These are phyloP conservation scores for Coniochaeta ligniaria DNA, from an alignment of 2,329 filamentous ascomycete genomes.

Conservation along the genomic window DNA sequence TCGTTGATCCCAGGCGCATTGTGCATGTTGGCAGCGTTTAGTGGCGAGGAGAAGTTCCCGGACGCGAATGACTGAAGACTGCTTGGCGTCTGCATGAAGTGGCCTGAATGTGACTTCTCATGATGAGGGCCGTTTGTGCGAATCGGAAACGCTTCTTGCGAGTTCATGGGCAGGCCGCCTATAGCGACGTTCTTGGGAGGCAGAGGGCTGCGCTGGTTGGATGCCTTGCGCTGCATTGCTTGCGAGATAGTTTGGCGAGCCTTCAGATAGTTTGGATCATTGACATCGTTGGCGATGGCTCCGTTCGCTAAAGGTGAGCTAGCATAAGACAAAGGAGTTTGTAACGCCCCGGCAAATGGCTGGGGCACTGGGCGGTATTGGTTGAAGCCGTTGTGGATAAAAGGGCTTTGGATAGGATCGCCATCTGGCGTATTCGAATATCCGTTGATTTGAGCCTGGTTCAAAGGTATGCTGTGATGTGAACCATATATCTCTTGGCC, in stretches of 20 bases:
- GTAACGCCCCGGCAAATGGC: constrained; percentile 46
- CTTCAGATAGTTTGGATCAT: constrained; percentile 50
- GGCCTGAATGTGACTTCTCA: constrained; percentile 77
- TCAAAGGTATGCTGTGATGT: constrained; percentile 52
- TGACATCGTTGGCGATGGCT: constrained; percentile 41
- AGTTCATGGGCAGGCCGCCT: constrained; percentile 60
- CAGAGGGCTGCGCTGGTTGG: constrained; percentile 70
- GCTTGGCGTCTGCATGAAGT: constrained; percentile 83
- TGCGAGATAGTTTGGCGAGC: constrained; percentile 46
- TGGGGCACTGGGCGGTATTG: constrained; percentile 66
- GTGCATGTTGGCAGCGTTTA: constrained; percentile 52
- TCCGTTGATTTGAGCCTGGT: constrained; percentile 64
- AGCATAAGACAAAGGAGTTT: constrained; percentile 43
- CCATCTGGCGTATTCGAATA: constrained; percentile 91
- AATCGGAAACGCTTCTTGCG: constrained; percentile 71
- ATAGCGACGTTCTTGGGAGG: constrained; percentile 80
- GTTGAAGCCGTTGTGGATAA: constrained; percentile 61
- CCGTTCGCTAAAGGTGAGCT: constrained; percentile 41
- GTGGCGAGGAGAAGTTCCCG: constrained; percentile 81
- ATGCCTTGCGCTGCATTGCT: constrained; percentile 64
- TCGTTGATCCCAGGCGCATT: constrained; percentile 73
- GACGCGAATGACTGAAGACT: constrained; percentile 82
- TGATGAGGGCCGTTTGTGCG: constrained; percentile 59
- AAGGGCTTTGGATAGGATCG: constrained; percentile 86
- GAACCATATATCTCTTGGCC: constrained; percentile 42